Percentiles rank a stretch among this genome's conserved stretches.
These are phyloP conservation scores for Graphilbum ipis-grandicollis DNA, from an alignment of 2,329 filamentous ascomycete species.

Conservation along the genomic window DNA sequence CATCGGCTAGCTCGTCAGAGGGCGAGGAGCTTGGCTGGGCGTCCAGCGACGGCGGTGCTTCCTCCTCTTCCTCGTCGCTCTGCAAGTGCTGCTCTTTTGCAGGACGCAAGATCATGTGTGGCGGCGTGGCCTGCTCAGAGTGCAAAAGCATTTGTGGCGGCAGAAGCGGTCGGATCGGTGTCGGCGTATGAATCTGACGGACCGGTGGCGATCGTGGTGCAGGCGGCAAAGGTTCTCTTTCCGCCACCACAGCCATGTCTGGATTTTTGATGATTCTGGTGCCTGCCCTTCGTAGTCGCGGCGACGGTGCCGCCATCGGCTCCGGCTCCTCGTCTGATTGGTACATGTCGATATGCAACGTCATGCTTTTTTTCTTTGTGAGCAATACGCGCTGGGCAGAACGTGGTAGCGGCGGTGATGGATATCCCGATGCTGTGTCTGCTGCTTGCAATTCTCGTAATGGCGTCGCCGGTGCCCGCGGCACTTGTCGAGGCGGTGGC, in stretches of 20 bases:
- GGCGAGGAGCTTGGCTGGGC: conserved; percentile 16
- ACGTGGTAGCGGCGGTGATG: neutral
- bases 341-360: conserved; percentile 6
- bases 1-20: conserved; percentile 34
- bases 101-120: no score
- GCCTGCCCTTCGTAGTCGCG: neutral
- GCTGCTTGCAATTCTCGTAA: no score
- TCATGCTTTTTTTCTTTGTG: conserved; percentile 7
- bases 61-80: no score
- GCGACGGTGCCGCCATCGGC: neutral
- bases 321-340: conserved; percentile 6
- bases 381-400: conserved; percentile 3
- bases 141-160: no score
- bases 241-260: no score
- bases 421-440: no score
- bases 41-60: neutral
- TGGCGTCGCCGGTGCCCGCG: neutral
- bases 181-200: no score
- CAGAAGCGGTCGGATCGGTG: no score
- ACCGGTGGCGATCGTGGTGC: no score
- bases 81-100: no score
- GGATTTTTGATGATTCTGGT: neutral
- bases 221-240: no score
- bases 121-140: no score
- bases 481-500: neutral